A percentile compares a stretch with the other conserved stretches of the same genome.
Conservation (phyloP, 2,329 filamentous ascomycete species). For the Hymenoscyphus fraxineus region DNA sequence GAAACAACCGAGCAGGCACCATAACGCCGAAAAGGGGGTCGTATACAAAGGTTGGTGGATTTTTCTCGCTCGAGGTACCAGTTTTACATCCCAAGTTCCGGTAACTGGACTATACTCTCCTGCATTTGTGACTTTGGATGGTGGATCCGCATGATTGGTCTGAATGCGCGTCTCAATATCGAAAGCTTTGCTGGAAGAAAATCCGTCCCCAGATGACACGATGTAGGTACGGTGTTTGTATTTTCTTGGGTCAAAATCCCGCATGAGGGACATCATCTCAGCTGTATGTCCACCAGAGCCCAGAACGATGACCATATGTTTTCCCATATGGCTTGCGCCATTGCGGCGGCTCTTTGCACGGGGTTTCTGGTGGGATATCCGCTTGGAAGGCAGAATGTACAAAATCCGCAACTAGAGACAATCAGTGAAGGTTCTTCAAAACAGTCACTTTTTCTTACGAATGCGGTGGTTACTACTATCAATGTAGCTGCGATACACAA, state of each 20-base stretch:
- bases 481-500: conserved; percentile 24
- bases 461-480: conserved; percentile 24
- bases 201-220: conserved; percentile 69
- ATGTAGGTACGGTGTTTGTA: conserved; percentile 70
- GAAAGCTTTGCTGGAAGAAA: conserved; percentile 60
- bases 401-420: conserved; percentile 30
- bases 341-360: conserved; percentile 9
- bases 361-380: conserved; percentile 10
- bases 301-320: conserved; percentile 74
- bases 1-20: conserved; percentile 62
- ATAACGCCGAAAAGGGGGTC: conserved; percentile 64
- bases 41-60: conserved; percentile 80
- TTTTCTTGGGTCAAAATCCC: conserved; percentile 48
- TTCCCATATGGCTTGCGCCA: conserved; percentile 30
- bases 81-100: conserved; percentile 44
- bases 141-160: conserved; percentile 20
- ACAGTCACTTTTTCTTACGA: conserved; percentile 22
- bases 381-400: conserved; percentile 28
- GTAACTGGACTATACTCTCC: conserved; percentile 20
- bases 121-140: conserved; percentile 12
- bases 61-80: conserved; percentile 70
- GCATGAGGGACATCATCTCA: conserved; percentile 86
- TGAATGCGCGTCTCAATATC: conserved; percentile 55
- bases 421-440: background rate
- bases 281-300: conserved; percentile 93